Conservation (phyloP, 805 yeast species). For the Kluyveromyces lactis region DNA sequence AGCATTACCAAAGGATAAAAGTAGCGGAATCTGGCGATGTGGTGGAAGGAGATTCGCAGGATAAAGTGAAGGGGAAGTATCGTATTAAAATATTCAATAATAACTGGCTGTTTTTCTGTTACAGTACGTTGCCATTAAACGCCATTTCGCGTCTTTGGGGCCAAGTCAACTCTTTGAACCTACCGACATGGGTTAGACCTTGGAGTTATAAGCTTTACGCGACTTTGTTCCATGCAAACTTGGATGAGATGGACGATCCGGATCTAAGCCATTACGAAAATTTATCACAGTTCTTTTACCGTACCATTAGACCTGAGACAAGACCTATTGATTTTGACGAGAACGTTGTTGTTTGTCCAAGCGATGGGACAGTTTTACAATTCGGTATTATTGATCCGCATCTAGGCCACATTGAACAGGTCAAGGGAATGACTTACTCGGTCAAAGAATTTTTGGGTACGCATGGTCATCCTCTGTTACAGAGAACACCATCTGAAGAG, state of each 20-base stretch:
- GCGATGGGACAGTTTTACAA: conserved; percentile 86
- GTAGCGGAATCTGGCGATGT: conserved; percentile 17
- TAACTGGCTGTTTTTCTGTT: conserved; percentile 86
- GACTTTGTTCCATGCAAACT: conserved; percentile 72
- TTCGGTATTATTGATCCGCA: conserved; percentile 61
- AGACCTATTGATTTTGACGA: conserved; percentile 65
- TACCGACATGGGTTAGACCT: conserved; percentile 82
- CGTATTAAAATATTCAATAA: conserved; percentile 25
- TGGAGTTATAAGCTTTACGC: conserved; percentile 79
- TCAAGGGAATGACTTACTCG: conserved; percentile 91
- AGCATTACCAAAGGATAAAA: conserved; percentile 23
- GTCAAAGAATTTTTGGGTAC: conserved; percentile 80
- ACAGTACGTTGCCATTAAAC: conserved; percentile 83
- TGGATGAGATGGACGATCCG: conserved; percentile 82
- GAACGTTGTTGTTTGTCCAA: conserved; percentile 68
- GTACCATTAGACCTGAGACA: conserved; percentile 67
- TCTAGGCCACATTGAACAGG: conserved; percentile 89
- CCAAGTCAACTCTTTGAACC: conserved; percentile 64
- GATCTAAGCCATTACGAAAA: conserved; percentile 69
- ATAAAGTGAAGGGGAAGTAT: conserved; percentile 2
- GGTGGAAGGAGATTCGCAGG: conserved; percentile 35
- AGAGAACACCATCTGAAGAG: conserved; percentile 20
- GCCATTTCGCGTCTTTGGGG: conserved; percentile 95
- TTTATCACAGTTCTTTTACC: conserved; percentile 84
- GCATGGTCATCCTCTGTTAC: conserved; percentile 27